Base-by-base conservation (phyloP, 495 filamentous ascomycete species). In the Penicillium cataractarum region DNA sequence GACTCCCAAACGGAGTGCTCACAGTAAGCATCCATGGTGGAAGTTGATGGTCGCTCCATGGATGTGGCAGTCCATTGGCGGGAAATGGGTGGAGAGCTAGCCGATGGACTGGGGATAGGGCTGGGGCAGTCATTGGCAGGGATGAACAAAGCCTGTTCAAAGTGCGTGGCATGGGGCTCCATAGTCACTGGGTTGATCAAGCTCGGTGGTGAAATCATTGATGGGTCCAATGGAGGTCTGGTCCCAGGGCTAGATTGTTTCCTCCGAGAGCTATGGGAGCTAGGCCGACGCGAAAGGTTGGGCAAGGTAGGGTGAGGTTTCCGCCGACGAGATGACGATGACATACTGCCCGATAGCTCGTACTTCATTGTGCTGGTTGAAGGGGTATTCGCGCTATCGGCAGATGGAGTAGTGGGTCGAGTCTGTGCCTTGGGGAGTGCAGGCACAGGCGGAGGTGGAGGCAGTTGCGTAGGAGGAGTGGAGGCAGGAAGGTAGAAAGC, bases 1-100 rank as follows among this genome's bases (percentile, higher is more conserved):
- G 79, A 80, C 51, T 82, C 79, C 79, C 79, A 82, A 0, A 82
- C 76, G 0, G 79, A 82, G 31, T 80, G 79, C 55, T 82, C 79
- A 19, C 70, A 70, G 61, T 74, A 65, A 17, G 68, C 68, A 19
- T 76, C 83, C 65, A 71, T 82, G 24, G 75, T 77, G 53, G 70
- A 84, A 15, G 69, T 83, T 21, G 69, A 84, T 9, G 71, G 80
- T 51, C 65, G 66, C 55, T 74, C 79, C 70, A 70, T 78, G 51
- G 65, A 78, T 59, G 68, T 79, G 65, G 59, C 75, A 32, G 72
- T 81, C 62, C 68, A 67, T 27, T 75, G 73, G 9, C 76, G 67
- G 4, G 78, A 74, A 32, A 79, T 72, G 0, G 68, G 68, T 9
- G 77, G 71, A 13, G 78, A 78, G 44, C 68, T 71, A 19, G 74